These are phyloP conservation scores for Sphaerulina musiva DNA, from an alignment of 2,329 filamentous ascomycete species.

Conservation along the genomic window DNA sequence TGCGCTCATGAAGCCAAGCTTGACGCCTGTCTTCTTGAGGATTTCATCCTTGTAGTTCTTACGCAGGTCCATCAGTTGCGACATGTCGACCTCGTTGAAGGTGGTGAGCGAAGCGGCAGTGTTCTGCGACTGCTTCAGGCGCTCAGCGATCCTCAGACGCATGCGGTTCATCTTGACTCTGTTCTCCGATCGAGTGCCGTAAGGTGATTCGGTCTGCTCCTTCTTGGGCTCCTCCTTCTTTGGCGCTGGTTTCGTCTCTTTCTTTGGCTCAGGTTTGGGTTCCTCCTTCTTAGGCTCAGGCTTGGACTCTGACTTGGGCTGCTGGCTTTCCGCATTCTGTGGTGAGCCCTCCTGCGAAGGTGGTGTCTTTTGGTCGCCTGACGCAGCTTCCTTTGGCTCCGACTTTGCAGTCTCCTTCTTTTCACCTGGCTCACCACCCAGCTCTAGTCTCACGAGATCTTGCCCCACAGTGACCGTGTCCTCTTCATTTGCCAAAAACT, in stretches of 20 bases:
- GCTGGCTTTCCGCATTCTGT: conserved; percentile 43
- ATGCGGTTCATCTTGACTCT: conserved; percentile 99
- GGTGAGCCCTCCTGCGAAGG: conserved; percentile 32
- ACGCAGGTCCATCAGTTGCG: conserved; percentile 90
- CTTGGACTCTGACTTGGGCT: conserved; percentile 38
- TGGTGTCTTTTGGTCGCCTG: conserved; percentile 46
- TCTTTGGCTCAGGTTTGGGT: conserved; percentile 39
- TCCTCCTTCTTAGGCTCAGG: conserved; percentile 41
- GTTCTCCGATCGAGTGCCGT: conserved; percentile 78
- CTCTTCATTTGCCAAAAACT: conserved; percentile 85
- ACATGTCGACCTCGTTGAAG: conserved; percentile 99
- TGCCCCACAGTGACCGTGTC: conserved; percentile 94
- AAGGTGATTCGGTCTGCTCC: conserved; percentile 36
- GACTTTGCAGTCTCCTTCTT: conserved; percentile 52
- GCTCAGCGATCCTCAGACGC: conserved; percentile 93
- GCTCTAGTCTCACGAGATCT: conserved; percentile 77
- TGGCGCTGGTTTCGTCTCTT: conserved; percentile 31
- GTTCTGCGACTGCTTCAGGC: conserved; percentile 98
- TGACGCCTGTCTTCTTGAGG: conserved; percentile 91
- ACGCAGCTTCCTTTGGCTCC: conserved; percentile 55
- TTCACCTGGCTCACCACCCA: conserved; percentile 56
- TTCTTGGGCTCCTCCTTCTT: conserved; percentile 38
- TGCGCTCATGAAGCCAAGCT: conserved; percentile 99
- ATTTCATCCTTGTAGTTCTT: conserved; percentile 96
- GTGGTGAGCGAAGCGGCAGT: conserved; percentile 94